Conservation (phyloP, 2,329 filamentous ascomycete genomes). For the Penicillium sp. region DNA sequence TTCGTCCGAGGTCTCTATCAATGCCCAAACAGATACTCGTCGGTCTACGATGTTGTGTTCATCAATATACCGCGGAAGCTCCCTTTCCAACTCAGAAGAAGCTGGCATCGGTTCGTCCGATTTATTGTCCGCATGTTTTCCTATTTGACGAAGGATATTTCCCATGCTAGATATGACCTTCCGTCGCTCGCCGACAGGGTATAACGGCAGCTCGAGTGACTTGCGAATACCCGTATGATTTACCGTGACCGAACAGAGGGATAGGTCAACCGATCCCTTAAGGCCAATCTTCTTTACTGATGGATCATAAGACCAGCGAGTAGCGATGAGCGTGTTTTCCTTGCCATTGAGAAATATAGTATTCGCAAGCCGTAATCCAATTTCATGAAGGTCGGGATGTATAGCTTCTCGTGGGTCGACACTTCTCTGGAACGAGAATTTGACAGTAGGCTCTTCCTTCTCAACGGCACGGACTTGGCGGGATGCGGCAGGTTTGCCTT, state of each 20-base stretch:
- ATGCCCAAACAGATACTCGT: slow-evolving; percentile 48
- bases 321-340: slow-evolving; percentile 45
- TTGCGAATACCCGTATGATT: slow-evolving; percentile 22
- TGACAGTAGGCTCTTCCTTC: slow-evolving; percentile 38
- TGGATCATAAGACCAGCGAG: slow-evolving; percentile 38
- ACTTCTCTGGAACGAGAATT: slow-evolving; percentile 31
- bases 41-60: slow-evolving; percentile 43
- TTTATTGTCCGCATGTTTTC: slow-evolving; percentile 35
- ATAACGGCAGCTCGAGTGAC: slow-evolving; percentile 38
- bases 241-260: slow-evolving; percentile 36
- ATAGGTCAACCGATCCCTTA: slow-evolving; percentile 35
- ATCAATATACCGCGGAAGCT: slow-evolving; percentile 45
- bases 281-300: slow-evolving; percentile 28
- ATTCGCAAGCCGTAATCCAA: slow-evolving; percentile 48
- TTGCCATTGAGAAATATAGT: slow-evolving; percentile 49
- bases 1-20: slow-evolving; percentile 38
- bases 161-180: slow-evolving; percentile 49
- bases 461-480: slow-evolving; percentile 36
- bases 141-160: slow-evolving; percentile 47
- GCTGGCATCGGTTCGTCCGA: slow-evolving; percentile 42
- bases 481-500: slow-evolving; percentile 35
- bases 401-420: slow-evolving; percentile 8
- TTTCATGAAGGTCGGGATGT: slow-evolving; percentile 30
- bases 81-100: slow-evolving; percentile 47
- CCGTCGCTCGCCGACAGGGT: slow-evolving; percentile 43